Conservation (phyloP, 768 basidiomycete genomes). For the Russula sp. region DNA sequence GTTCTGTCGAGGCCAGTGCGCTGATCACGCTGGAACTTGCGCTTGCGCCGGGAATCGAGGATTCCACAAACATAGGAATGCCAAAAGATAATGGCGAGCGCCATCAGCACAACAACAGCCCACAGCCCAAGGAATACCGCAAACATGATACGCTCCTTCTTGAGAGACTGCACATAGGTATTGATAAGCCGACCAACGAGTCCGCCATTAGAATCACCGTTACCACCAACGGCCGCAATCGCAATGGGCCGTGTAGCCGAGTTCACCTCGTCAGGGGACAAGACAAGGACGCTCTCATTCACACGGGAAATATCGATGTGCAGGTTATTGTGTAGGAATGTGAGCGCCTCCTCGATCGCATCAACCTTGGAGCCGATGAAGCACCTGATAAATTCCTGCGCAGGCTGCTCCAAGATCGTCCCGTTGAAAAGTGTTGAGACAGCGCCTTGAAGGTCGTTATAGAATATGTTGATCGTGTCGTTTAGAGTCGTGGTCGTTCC, state of each 20-base stretch:
- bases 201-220: constrained; percentile 43
- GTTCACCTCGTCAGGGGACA: constrained; percentile 64
- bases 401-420: constrained; percentile 74
- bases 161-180: constrained; percentile 63
- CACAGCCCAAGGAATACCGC: constrained; percentile 77
- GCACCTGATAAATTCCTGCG: constrained; percentile 84
- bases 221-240: constrained; percentile 67
- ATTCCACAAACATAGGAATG: constrained; percentile 49
- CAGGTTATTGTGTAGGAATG: constrained; percentile 87
- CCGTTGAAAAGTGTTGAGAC: constrained; percentile 79
- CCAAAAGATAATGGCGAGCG: constrained; percentile 62
- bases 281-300: constrained; percentile 66
- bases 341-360: constrained; percentile 80
- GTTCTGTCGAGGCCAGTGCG: constrained; percentile 26
- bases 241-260: constrained; percentile 78
- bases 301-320: constrained; percentile 74
- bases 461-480: constrained; percentile 78
- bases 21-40: constrained; percentile 27
- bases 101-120: constrained; percentile 80
- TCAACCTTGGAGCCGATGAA: constrained; percentile 88
- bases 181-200: constrained; percentile 69
- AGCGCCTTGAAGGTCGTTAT: constrained; percentile 72
- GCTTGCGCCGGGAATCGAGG: constrained; percentile 42
- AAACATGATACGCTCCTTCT: constrained; percentile 83
- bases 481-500: constrained; percentile 85